phyloP scores from a whole-genome alignment of 208 protist species.

The Strigomonas galati region DNA sequence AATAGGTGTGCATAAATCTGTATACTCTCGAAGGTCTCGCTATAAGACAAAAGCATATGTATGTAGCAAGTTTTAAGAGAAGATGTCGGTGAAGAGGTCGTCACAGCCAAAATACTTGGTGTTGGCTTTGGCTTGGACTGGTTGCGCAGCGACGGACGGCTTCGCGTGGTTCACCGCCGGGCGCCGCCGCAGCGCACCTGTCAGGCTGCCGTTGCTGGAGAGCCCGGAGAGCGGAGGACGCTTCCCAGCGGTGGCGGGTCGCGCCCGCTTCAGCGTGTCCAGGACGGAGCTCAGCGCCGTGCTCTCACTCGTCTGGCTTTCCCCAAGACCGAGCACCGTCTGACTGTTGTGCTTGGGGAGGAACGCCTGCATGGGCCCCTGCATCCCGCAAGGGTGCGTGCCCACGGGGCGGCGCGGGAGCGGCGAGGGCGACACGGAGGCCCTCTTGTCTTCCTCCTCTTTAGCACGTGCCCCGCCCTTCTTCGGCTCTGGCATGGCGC shows the following conservation, averaged over 20 bases:
- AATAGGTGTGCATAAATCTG: no score
- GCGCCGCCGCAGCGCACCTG: background rate
- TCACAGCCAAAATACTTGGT: slow-evolving; percentile 26
- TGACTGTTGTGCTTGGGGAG: background rate
- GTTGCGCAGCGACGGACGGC: no score
- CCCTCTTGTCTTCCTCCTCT: background rate
- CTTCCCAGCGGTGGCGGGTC: background rate
- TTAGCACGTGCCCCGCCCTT: background rate
- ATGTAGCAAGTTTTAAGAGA: slow-evolving; percentile 42
- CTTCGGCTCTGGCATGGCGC: background rate
- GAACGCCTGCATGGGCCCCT: background rate
- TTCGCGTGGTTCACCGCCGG: background rate
- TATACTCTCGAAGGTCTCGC: no score
- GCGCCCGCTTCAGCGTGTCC: slow-evolving; percentile 3
- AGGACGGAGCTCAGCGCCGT: slow-evolving; percentile 7
- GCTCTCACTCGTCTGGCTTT: background rate
- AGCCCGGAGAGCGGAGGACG: no score
- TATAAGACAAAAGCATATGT: no score
- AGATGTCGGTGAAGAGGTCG: slow-evolving; percentile 69
- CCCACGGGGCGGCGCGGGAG: background rate
- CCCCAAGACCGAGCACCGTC: background rate
- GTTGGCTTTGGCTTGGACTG: slow-evolving; percentile 8
- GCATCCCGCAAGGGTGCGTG: background rate
- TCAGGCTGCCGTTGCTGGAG: no score
- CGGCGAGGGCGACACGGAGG: slow-evolving; percentile 8